A percentile compares a stretch with the other conserved stretches of the same genome.
Evolutionary conservation across 306 rosid species (phyloP).

Genomic region (Dalbergia cultrata): DNA sequence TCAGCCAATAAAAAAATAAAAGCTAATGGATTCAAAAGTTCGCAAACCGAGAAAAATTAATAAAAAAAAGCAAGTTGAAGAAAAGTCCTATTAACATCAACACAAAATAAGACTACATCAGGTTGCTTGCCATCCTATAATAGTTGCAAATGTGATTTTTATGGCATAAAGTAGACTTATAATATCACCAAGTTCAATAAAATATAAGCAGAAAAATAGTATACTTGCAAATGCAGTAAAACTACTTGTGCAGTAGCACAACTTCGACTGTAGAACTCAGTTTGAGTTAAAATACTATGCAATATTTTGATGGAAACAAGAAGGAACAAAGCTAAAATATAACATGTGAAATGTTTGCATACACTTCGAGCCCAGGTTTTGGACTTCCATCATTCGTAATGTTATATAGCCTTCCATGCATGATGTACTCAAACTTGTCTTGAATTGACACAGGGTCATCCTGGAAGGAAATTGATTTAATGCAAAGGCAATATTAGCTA

Average conservation of each 20-base stretch:
- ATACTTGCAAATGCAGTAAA: not conserved
- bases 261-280: not conserved
- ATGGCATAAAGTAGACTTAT: too few species aligned
- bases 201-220: too few species aligned
- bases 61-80: too few species aligned
- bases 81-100: not conserved
- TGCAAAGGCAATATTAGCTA: slow-evolving; percentile 23
- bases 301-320: not conserved
- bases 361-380: slow-evolving; percentile 67
- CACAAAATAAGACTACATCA: not conserved
- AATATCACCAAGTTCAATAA: too few species aligned
- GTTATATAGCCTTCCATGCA: slow-evolving; percentile 84
- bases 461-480: slow-evolving; percentile 55
- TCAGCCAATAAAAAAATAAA: not conserved
- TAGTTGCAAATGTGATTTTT: too few species aligned
- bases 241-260: not conserved
- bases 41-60: too few species aligned
- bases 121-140: not conserved
- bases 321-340: slow-evolving; percentile 16
- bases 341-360: slow-evolving; percentile 49
- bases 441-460: slow-evolving; percentile 75
- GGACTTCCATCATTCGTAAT: slow-evolving; percentile 61
- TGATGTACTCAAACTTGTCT: slow-evolving; percentile 91
- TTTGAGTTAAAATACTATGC: not conserved
- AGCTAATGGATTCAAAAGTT: too few species aligned